These are phyloP conservation scores for Prunella vulgaris DNA, from an alignment of 257 asterid genomes.

Conservation along the genomic window DNA sequence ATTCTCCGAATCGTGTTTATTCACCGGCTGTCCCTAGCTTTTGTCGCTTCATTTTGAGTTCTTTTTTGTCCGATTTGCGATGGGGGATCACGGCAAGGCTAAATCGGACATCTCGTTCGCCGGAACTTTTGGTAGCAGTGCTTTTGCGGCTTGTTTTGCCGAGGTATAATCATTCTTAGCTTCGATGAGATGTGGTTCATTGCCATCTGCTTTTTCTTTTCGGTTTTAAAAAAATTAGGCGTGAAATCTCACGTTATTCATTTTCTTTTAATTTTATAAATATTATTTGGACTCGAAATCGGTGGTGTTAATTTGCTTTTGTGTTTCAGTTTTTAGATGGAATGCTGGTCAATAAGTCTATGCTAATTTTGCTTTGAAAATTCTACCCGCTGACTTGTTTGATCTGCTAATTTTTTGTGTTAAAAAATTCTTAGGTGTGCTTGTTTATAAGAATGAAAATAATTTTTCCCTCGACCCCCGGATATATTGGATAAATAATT, in stretches of 20 bases:
- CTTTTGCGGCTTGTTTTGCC: conserved; percentile 93
- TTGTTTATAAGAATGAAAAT: no score
- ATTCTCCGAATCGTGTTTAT: neutral
- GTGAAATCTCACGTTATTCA: neutral
- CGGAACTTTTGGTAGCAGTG: conserved; percentile 81
- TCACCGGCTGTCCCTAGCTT: neutral
- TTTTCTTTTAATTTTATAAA: neutral
- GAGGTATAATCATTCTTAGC: conserved; percentile 43
- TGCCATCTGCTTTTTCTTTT: neutral
- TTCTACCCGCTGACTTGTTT: conserved; percentile 15
- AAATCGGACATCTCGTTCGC: conserved; percentile 80
- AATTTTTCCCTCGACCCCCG: no score
- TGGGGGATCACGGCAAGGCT: conserved; percentile 65
- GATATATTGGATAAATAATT: no score
- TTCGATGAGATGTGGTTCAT: neutral
- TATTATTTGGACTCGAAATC: neutral
- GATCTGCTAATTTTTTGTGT: conserved; percentile 15
- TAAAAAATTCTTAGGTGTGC: neutral
- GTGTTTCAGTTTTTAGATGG: conserved; percentile 11
- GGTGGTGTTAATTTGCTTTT: conserved; percentile 6
- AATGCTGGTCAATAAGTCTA: neutral
- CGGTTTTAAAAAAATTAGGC: neutral
- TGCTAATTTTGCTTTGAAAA: neutral
- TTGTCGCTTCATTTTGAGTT: neutral
- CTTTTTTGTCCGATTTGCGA: conserved; percentile 5